Percentiles rank a stretch among this genome's conserved stretches.
These are phyloP conservation scores for Fonsecaea monophora DNA, from an alignment of 2,329 filamentous ascomycete genomes.

Conservation along the genomic window DNA sequence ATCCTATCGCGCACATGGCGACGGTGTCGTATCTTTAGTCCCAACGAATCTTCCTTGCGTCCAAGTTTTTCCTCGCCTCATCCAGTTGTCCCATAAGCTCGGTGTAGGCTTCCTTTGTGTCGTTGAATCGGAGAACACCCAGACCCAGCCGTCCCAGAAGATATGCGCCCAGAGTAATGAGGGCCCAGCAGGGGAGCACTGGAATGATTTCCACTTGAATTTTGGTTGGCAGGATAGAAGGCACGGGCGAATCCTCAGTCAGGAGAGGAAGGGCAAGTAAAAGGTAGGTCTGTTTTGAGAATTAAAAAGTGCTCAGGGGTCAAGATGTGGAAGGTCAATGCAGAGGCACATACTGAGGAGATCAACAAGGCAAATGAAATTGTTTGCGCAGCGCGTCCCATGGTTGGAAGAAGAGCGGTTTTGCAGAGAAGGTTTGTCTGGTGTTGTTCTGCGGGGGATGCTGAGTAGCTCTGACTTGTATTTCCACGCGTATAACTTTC, in stretches of 20 bases:
- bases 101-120: conserved; percentile 87
- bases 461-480: background rate
- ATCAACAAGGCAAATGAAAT: conserved; percentile 68
- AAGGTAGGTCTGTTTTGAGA: conserved; percentile 35
- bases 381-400: conserved; percentile 94
- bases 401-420: conserved; percentile 47
- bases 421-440: background rate
- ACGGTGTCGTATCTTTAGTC: conserved; percentile 42
- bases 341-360: conserved; percentile 28
- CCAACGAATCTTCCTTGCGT: conserved; percentile 52
- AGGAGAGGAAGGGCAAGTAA: conserved; percentile 40
- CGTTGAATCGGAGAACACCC: conserved; percentile 95
- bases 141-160: conserved; percentile 89
- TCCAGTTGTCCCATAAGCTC: conserved; percentile 85
- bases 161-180: conserved; percentile 90
- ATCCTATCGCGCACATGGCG: background rate
- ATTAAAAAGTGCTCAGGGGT: conserved; percentile 7
- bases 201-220: conserved; percentile 73
- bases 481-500: background rate
- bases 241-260: conserved; percentile 38
- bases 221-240: conserved; percentile 40
- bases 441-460: background rate
- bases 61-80: conserved; percentile 52
- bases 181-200: conserved; percentile 87
- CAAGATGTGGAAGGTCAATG: background rate